Percentiles rank a stretch among this genome's conserved stretches.
Conservation (phyloP, 2,329 filamentous ascomycete species). For the Aspergillus versicolor region DNA sequence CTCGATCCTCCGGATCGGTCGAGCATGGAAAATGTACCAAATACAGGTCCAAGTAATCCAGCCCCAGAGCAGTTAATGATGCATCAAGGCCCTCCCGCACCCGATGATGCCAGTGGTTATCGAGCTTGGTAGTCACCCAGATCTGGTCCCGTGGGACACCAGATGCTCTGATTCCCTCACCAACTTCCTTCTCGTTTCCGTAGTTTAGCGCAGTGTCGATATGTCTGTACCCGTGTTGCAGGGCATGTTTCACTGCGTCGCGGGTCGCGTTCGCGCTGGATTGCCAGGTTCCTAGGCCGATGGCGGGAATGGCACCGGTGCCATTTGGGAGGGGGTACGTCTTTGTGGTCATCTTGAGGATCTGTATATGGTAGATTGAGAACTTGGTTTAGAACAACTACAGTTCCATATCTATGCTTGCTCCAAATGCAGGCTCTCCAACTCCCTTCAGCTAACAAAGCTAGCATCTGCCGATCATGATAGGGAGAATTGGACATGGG, state of each 20-base stretch:
- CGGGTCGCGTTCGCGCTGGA: conserved; percentile 53
- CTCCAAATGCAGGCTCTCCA: background rate
- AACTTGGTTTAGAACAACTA: background rate
- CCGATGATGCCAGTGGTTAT: conserved; percentile 63
- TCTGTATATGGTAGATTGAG: too few relatives aligned
- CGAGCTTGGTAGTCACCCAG: conserved; percentile 68
- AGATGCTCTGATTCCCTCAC: conserved; percentile 63
- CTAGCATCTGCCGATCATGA: background rate
- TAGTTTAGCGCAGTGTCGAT: conserved; percentile 56
- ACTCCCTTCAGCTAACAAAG: background rate
- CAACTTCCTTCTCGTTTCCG: conserved; percentile 66
- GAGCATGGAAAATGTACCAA: conserved; percentile 67
- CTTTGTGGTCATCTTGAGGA: conserved; percentile 12
- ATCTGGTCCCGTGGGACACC: conserved; percentile 65
- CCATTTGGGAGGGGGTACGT: conserved; percentile 31
- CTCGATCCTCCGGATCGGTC: conserved; percentile 50
- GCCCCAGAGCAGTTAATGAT: conserved; percentile 62
- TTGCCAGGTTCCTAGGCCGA: conserved; percentile 58
- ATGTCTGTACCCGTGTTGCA: conserved; percentile 55
- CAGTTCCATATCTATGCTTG: background rate
- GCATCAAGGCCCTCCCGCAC: conserved; percentile 63
- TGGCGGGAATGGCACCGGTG: conserved; percentile 49
- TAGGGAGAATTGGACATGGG: background rate
- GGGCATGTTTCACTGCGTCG: conserved; percentile 48
- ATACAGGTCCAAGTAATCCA: conserved; percentile 70